Evolutionary conservation across 352 stramenopile species (phyloP).

Genomic region (Phytophthora foliorum): DNA sequence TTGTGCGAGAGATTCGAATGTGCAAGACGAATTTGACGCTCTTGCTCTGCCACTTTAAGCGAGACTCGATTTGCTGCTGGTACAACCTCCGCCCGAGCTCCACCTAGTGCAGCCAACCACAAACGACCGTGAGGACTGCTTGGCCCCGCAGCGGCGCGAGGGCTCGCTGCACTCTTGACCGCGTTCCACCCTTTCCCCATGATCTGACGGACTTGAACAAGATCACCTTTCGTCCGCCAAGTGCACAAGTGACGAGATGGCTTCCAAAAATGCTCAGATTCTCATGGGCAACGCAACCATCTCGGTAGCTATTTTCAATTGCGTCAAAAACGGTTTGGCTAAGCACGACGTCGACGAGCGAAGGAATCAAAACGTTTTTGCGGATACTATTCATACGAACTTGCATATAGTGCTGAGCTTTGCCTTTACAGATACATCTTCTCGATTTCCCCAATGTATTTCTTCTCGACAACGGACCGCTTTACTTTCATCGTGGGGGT

Average conservation of each 20-base stretch:
- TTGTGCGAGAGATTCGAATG: slow-evolving; percentile 42
- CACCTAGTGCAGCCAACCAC: slow-evolving; percentile 28
- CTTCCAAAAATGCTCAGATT: slow-evolving; percentile 22
- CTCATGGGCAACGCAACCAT: not conserved
- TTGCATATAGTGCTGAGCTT: not conserved
- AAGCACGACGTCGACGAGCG: not conserved
- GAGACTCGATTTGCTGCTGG: slow-evolving; percentile 66
- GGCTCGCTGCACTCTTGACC: slow-evolving; percentile 12
- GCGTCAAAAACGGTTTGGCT: slow-evolving; percentile 16
- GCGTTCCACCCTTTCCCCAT: slow-evolving; percentile 36
- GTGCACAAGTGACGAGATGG: slow-evolving; percentile 11
- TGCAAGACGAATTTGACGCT: slow-evolving; percentile 51
- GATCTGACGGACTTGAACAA: not conserved
- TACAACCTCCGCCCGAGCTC: slow-evolving; percentile 48
- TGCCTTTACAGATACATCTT: slow-evolving; percentile 71
- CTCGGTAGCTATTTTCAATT: slow-evolving; percentile 31
- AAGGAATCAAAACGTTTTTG: not conserved
- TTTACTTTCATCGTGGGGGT: slow-evolving; percentile 97
- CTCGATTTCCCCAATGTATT: slow-evolving; percentile 91
- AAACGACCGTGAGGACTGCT: slow-evolving; percentile 13
- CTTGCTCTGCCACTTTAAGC: slow-evolving; percentile 62
- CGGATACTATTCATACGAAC: not conserved
- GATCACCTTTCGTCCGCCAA: not conserved
- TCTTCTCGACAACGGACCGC: slow-evolving; percentile 85
- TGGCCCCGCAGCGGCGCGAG: slow-evolving; percentile 5